A percentile compares a stretch with the other conserved stretches of the same genome.
Evolutionary conservation across 495 filamentous ascomycete species (phyloP).

Genomic region (Penicillium dipodomyicola): DNA sequence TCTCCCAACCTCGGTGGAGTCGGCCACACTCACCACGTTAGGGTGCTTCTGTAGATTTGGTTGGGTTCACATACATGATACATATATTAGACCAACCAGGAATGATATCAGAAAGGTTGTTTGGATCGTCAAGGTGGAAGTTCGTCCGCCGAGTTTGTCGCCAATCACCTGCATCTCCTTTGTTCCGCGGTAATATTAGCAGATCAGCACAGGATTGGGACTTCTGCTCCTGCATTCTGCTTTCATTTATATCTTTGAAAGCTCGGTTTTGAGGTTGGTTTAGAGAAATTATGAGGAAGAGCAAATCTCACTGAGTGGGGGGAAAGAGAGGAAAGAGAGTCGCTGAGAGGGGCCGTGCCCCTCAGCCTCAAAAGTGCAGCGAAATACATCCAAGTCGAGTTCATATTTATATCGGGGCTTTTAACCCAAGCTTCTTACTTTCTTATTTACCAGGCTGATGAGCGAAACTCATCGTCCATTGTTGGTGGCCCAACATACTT

Average conservation of each 20-base stretch:
- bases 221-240: constrained; percentile 7
- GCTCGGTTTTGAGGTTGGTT: not conserved
- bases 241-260: no score
- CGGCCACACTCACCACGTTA: not conserved
- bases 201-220: not conserved
- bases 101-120: not conserved
- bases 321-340: not conserved
- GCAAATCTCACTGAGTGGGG: constrained; percentile 1
- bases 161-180: not conserved
- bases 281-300: not conserved
- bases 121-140: constrained; percentile 1
- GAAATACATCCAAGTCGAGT: not conserved
- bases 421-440: not conserved
- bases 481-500: constrained; percentile 28
- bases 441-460: constrained; percentile 4
- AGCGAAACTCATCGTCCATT: constrained; percentile 15
- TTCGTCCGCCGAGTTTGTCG: not conserved
- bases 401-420: not conserved
- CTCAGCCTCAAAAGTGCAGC: not conserved
- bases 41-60: not conserved
- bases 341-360: constrained; percentile 10
- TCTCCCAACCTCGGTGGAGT: not conserved
- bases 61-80: not conserved
- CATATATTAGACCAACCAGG: constrained; percentile 5
- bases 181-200: not conserved